phyloP scores from a whole-genome alignment of 441 rosid species.

The Pelargonium australe region DNA sequence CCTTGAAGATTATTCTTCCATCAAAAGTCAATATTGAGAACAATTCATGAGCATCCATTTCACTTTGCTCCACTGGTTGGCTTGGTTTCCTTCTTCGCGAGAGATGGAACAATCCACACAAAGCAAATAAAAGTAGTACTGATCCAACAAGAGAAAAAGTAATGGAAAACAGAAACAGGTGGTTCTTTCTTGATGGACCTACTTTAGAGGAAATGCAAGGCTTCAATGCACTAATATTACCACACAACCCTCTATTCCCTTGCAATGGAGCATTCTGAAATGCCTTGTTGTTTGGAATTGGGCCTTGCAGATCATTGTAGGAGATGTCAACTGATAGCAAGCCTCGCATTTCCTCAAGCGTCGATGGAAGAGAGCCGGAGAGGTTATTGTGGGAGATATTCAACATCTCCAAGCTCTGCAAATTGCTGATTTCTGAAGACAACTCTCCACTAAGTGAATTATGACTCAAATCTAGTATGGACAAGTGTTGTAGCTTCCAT shows the following conservation, averaged over 20 bases:
- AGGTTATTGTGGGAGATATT: conserved; percentile 34
- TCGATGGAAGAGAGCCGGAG: conserved; percentile 17
- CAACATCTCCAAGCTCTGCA: conserved; percentile 20
- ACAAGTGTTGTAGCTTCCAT: conserved; percentile 1
- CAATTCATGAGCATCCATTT: too few relatives aligned
- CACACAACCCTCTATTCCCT: conserved; percentile 32
- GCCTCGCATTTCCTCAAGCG: conserved; percentile 10
- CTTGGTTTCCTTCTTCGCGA: too few relatives aligned
- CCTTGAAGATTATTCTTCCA: conserved; percentile 14
- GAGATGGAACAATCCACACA: not conserved
- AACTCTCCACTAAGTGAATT: conserved; percentile 22
- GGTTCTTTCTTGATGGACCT: not conserved
- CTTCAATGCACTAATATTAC: conserved; percentile 13
- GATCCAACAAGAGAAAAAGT: too few relatives aligned
- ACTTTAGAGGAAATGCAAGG: conserved; percentile 6
- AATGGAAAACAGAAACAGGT: not conserved
- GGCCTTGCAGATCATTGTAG: conserved; percentile 28
- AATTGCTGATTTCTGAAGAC: conserved; percentile 7
- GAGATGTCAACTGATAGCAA: conserved; percentile 25
- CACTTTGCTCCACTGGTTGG: too few relatives aligned
- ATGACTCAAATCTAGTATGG: conserved; percentile 20
- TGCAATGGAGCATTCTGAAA: conserved; percentile 27
- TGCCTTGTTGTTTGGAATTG: conserved; percentile 28
- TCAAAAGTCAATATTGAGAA: conserved; percentile 13
- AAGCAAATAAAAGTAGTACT: conserved; percentile 3